A percentile compares a stretch with the other conserved stretches of the same genome.
phyloP scores from a whole-genome alignment of 495 filamentous ascomycete genomes.

The Collariella sp. region DNA sequence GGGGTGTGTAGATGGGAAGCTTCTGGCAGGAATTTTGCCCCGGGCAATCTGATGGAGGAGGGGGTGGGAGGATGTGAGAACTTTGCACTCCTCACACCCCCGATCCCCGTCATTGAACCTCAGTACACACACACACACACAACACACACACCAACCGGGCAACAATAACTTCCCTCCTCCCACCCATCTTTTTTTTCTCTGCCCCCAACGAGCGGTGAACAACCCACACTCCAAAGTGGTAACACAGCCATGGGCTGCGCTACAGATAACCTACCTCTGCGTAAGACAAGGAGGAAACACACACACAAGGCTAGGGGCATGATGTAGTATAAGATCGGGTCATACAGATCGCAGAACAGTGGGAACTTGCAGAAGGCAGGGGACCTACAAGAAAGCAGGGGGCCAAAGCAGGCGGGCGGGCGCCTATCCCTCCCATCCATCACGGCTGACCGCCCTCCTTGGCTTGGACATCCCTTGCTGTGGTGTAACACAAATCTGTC shows the following conservation, averaged over 20 bases:
- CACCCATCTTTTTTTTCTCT: not conserved
- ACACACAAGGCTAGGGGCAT: not conserved
- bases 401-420: too few species aligned
- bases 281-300: not conserved
- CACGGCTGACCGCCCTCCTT: too few species aligned
- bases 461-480: not conserved
- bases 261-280: not conserved
- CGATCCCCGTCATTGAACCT: not conserved
- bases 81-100: not conserved
- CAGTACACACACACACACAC: too few species aligned
- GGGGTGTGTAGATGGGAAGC: too few species aligned
- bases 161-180: not conserved
- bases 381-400: too few species aligned
- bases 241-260: not conserved
- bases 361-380: too few species aligned
- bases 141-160: not conserved
- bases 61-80: not conserved
- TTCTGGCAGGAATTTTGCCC: not conserved
- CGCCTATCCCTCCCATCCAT: too few species aligned
- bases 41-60: not conserved
- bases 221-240: not conserved
- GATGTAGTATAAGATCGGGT: constrained; percentile 17
- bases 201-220: not conserved
- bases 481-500: not conserved
- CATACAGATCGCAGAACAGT: constrained; percentile 12